Evolutionary conservation across 306 rosid genomes (phyloP).

Genomic region (Quercus glauca): DNA sequence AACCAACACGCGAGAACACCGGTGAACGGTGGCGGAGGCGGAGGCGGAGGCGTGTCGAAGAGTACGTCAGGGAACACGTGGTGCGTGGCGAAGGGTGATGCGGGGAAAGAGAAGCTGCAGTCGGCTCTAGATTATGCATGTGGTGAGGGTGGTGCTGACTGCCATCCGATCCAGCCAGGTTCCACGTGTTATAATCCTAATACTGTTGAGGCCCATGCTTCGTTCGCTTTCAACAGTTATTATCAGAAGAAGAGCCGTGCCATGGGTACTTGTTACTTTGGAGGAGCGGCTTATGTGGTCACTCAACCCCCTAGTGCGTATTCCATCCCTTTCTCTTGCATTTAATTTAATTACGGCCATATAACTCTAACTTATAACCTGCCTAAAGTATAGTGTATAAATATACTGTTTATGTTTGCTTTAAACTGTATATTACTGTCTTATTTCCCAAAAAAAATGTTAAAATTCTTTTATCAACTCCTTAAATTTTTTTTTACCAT

Average conservation of each 20-base stretch:
- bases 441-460: background rate
- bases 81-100: conserved; percentile 87
- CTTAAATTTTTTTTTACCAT: too few relatives aligned
- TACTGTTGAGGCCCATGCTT: conserved; percentile 71
- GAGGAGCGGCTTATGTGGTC: conserved; percentile 89
- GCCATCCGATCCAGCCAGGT: conserved; percentile 67
- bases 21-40: conserved; percentile 34
- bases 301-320: conserved; percentile 91
- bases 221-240: conserved; percentile 86
- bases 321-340: background rate
- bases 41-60: conserved; percentile 54
- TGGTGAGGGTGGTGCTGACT: conserved; percentile 94
- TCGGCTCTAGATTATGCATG: conserved; percentile 80
- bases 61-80: conserved; percentile 67
- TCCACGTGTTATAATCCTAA: conserved; percentile 85
- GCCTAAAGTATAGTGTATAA: too few relatives aligned
- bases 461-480: background rate
- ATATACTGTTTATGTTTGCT: too few relatives aligned
- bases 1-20: conserved; percentile 12
- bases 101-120: conserved; percentile 64
- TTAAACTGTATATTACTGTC: too few relatives aligned
- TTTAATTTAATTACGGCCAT: background rate
- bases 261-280: conserved; percentile 83
- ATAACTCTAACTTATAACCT: background rate
- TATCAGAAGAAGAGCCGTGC: conserved; percentile 77